Conservation (phyloP, 768 basidiomycete genomes). For the Pholiota conissans region DNA sequence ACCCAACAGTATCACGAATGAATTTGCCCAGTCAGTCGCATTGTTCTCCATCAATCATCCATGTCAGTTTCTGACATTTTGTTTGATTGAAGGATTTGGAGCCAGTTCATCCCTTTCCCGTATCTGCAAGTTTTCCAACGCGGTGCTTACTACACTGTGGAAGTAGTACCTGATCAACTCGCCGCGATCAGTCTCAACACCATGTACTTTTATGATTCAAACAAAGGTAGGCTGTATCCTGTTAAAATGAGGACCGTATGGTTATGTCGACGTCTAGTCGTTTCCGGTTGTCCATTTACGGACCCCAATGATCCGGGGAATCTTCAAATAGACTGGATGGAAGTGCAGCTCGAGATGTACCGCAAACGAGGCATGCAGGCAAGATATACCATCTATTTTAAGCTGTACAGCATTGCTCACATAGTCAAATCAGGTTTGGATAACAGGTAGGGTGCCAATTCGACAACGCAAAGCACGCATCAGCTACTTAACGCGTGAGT, state of each 20-base stretch:
- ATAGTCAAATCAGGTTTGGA: constrained; percentile 22
- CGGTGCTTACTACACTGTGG: constrained; percentile 82
- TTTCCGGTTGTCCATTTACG: constrained; percentile 67
- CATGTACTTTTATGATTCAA: constrained; percentile 88
- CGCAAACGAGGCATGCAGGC: constrained; percentile 75
- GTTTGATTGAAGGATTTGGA: constrained; percentile 66
- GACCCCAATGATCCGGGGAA: constrained; percentile 83
- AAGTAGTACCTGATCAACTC: constrained; percentile 73
- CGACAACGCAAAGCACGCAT: constrained; percentile 8
- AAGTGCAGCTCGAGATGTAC: constrained; percentile 74
- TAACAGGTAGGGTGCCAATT: constrained; percentile 33
- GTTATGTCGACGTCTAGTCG: constrained; percentile 45
- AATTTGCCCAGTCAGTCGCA: constrained; percentile 62
- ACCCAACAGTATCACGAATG: constrained; percentile 67
- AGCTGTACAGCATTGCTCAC: constrained; percentile 9
- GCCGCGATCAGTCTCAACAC: constrained; percentile 88
- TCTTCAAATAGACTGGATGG: constrained; percentile 87
- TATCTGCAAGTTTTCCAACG: constrained; percentile 80
- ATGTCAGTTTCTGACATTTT: constrained; percentile 1
- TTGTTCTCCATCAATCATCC: not conserved
- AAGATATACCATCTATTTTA: constrained; percentile 23
- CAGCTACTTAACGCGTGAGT: constrained; percentile 1
- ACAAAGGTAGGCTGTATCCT: constrained; percentile 55
- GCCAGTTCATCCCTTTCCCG: constrained; percentile 74
- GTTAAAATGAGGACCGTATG: not conserved